phyloP scores from a whole-genome alignment of 768 basidiomycete genomes.

The Rickenella mellea region DNA sequence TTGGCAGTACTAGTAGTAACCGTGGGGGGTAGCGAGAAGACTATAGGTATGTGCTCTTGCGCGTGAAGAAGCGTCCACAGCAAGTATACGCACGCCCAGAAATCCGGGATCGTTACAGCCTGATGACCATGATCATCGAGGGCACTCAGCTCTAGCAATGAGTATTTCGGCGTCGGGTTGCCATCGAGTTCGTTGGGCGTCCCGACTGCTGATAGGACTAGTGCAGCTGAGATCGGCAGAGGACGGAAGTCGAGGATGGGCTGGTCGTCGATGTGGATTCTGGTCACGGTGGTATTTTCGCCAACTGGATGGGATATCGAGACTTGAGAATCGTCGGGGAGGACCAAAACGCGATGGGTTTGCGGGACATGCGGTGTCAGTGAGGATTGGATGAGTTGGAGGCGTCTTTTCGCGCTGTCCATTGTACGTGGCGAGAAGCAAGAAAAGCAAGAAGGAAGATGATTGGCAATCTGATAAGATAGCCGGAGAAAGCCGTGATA shows the following conservation, averaged over 20 bases:
- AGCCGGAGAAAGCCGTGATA: too few species aligned
- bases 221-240: not conserved
- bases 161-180: not conserved
- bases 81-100: constrained; percentile 33
- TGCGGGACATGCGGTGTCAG: not conserved
- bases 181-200: not conserved
- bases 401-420: not conserved
- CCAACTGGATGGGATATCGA: not conserved
- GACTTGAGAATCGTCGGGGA: not conserved
- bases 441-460: not conserved
- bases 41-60: constrained; percentile 32
- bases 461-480: constrained; percentile 1
- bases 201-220: not conserved
- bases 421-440: not conserved
- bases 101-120: constrained; percentile 18
- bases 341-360: not conserved
- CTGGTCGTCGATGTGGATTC: not conserved
- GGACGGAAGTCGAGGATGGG: not conserved
- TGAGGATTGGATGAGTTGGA: not conserved
- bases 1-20: constrained; percentile 15
- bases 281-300: not conserved
- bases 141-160: not conserved
- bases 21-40: constrained; percentile 14
- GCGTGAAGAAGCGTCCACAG: constrained; percentile 29
- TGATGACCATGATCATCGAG: not conserved